Percentiles rank a stretch among this genome's conserved stretches.
Conservation (phyloP, 139 green algal genomes). For the Desmodesmus armatus region DNA sequence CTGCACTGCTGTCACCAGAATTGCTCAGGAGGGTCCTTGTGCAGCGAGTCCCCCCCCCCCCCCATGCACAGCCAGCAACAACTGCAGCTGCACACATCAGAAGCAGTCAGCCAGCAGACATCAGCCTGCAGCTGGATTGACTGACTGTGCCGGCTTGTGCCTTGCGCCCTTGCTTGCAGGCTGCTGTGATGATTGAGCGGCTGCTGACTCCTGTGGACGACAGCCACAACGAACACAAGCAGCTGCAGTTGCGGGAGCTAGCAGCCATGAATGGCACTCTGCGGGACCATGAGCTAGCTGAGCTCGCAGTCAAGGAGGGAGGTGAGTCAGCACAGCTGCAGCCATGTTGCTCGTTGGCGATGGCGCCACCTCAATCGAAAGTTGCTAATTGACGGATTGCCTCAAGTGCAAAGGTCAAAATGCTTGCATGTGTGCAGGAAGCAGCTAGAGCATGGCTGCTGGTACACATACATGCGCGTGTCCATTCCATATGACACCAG, state of each 20-base stretch:
- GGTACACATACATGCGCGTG: neutral
- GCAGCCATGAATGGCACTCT: conserved; percentile 93
- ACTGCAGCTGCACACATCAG: too few species aligned
- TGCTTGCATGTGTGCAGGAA: too few species aligned
- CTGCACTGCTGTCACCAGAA: too few species aligned
- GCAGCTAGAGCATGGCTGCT: conserved; percentile 10
- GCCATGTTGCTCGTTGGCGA: neutral
- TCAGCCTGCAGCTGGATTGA: too few species aligned
- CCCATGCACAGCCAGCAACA: too few species aligned
- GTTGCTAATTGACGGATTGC: neutral
- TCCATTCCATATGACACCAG: neutral
- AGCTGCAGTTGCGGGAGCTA: conserved; percentile 93
- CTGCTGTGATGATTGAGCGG: conserved; percentile 42
- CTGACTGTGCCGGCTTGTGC: neutral
- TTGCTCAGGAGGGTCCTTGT: too few species aligned
- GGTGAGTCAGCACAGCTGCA: neutral
- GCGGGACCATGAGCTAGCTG: conserved; percentile 58
- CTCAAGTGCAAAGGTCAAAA: neutral
- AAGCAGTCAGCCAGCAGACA: too few species aligned
- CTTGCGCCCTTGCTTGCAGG: neutral
- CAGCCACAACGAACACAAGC: conserved; percentile 93
- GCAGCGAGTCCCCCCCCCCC: too few species aligned
- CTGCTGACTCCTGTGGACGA: conserved; percentile 67
- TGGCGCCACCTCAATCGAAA: neutral
- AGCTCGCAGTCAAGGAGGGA: too few species aligned